Evolutionary conservation across 441 rosid genomes (phyloP).

Genomic region (Pelargonium citronellum): DNA sequence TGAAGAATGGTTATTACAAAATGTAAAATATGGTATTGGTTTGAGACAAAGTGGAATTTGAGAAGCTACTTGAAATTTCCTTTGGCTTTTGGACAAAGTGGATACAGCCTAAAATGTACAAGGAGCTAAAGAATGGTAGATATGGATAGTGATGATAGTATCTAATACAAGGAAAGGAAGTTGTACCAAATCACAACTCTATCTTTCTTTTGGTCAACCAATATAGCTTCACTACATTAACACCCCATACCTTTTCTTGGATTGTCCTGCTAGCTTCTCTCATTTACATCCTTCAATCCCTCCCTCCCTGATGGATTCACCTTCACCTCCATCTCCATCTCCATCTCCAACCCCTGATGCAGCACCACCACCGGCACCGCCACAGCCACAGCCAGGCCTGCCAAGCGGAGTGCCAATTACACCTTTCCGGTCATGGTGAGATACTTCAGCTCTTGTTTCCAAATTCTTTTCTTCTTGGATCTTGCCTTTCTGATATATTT

Average conservation of each 20-base stretch:
- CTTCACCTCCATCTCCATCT: slow-evolving; percentile 5
- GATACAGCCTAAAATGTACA: background rate
- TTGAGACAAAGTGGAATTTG: no score
- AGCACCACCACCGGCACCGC: background rate
- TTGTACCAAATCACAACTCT: slow-evolving; percentile 8
- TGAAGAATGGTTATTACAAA: no score
- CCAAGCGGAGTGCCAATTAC: background rate
- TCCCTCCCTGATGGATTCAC: slow-evolving; percentile 12
- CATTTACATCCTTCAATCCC: background rate
- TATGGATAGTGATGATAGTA: slow-evolving; percentile 19
- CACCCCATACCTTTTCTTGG: background rate
- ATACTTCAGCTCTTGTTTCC: background rate
- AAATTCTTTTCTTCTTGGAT: background rate
- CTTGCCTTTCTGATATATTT: background rate
- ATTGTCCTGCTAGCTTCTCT: background rate
- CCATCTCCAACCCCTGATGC: slow-evolving; percentile 5
- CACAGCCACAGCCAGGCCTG: background rate
- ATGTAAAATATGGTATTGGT: no score
- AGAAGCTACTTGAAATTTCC: no score
- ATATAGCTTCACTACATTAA: slow-evolving; percentile 2
- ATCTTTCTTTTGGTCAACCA: background rate
- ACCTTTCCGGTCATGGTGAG: slow-evolving; percentile 18
- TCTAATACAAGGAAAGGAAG: slow-evolving; percentile 11
- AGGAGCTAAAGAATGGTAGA: background rate
- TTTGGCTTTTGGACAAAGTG: background rate